Conservation (phyloP, 83 land plant genomes). For the Thuja plicata region DNA sequence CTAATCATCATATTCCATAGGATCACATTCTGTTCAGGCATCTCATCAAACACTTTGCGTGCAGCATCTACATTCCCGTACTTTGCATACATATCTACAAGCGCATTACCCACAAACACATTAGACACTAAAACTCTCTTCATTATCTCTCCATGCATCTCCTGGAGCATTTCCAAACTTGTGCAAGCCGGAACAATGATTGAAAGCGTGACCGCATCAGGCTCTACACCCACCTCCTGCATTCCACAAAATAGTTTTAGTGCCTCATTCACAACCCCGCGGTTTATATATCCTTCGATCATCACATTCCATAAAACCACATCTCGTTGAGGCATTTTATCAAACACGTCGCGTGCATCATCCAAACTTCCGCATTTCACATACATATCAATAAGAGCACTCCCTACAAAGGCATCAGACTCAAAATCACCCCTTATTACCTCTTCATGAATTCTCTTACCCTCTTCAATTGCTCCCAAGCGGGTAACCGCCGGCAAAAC, state of each 20-base stretch:
- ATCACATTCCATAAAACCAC: conserved; percentile 47
- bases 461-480: conserved; percentile 38
- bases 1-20: conserved; percentile 40
- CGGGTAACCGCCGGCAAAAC: conserved; percentile 25
- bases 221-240: conserved; percentile 22
- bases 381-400: conserved; percentile 50
- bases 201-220: conserved; percentile 34
- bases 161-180: conserved; percentile 20
- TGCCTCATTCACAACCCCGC: conserved; percentile 18
- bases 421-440: conserved; percentile 29
- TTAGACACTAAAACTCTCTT: conserved; percentile 22
- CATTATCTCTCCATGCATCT: conserved; percentile 26
- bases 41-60: conserved; percentile 25
- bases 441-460: conserved; percentile 41
- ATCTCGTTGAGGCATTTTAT: conserved; percentile 19
- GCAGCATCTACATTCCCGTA: conserved; percentile 30
- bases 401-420: conserved; percentile 31
- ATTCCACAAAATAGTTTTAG: conserved; percentile 29
- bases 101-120: conserved; percentile 32
- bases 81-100: conserved; percentile 53
- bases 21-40: conserved; percentile 28
- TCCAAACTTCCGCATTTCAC: conserved; percentile 49
- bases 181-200: conserved; percentile 36
- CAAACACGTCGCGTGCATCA: conserved; percentile 42
- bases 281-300: conserved; percentile 32